Conservation (phyloP, 2,329 filamentous ascomycete genomes). For the Dothideomycetidae sp. region DNA sequence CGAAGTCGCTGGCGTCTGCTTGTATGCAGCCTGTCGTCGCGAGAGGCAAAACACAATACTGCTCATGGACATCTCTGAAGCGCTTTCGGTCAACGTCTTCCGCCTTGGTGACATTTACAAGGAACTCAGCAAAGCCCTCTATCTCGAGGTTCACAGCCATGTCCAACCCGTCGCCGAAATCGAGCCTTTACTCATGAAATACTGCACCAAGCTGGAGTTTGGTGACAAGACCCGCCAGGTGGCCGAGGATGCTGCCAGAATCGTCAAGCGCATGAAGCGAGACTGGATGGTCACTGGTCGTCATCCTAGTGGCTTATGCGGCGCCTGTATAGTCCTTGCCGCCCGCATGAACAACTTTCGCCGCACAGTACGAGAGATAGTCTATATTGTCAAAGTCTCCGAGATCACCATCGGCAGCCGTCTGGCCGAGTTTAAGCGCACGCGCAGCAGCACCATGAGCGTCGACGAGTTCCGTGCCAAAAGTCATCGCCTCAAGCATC, state of each 20-base stretch:
- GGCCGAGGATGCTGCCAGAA: slow-evolving; percentile 71
- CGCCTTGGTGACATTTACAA: slow-evolving; percentile 84
- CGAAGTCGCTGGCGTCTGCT: slow-evolving; percentile 75
- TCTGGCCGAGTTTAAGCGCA: slow-evolving; percentile 79
- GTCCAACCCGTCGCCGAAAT: slow-evolving; percentile 57
- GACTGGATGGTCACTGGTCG: slow-evolving; percentile 97
- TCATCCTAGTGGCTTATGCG: slow-evolving; percentile 83
- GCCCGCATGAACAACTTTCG: slow-evolving; percentile 98
- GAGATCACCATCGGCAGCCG: slow-evolving; percentile 86
- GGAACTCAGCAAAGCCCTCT: slow-evolving; percentile 52
- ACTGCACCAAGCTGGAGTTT: slow-evolving; percentile 85
- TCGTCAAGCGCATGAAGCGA: slow-evolving; percentile 83
- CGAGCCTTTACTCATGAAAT: slow-evolving; percentile 82
- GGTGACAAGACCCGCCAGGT: slow-evolving; percentile 68
- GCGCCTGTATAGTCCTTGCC: slow-evolving; percentile 84
- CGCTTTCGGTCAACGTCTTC: slow-evolving; percentile 77
- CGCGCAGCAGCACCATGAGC: slow-evolving; percentile 69
- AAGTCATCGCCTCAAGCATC: slow-evolving; percentile 52
- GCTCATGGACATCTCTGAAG: slow-evolving; percentile 89
- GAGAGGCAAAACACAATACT: slow-evolving; percentile 70
- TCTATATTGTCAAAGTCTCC: slow-evolving; percentile 96
- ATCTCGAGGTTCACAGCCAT: slow-evolving; percentile 31
- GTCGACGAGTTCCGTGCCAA: slow-evolving; percentile 70
- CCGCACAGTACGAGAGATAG: slow-evolving; percentile 79
- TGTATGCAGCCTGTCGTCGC: slow-evolving; percentile 78